A percentile compares a stretch with the other conserved stretches of the same genome.
Evolutionary conservation across 768 basidiomycete genomes (phyloP).

Genomic region (Russula emetica): DNA sequence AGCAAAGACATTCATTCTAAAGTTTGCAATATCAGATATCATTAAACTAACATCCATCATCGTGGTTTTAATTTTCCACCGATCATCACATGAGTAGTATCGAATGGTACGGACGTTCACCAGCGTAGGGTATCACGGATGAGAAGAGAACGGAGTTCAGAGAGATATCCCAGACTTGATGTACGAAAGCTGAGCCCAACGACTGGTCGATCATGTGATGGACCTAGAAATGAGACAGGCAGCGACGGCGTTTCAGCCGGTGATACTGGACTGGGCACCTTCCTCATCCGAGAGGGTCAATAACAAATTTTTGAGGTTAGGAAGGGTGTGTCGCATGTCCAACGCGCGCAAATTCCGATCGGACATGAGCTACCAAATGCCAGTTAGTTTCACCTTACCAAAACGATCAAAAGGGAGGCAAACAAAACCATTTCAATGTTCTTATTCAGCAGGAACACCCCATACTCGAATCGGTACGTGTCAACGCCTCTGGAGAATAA

Average conservation of each 20-base stretch:
- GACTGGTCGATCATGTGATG: no score
- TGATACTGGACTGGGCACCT: conserved; percentile 37
- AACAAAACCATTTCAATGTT: conserved; percentile 84
- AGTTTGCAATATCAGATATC: neutral
- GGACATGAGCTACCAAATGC: conserved; percentile 67
- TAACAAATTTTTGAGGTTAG: conserved; percentile 91
- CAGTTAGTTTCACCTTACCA: conserved; percentile 8
- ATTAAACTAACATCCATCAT: conserved; percentile 4
- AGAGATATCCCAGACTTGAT: neutral
- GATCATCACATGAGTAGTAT: neutral
- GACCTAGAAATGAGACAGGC: neutral
- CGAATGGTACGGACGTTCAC: neutral
- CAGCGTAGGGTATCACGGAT: neutral
- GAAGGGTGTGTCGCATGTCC: conserved; percentile 93
- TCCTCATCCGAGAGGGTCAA: conserved; percentile 79
- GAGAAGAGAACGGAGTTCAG: neutral
- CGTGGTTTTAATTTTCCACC: neutral
- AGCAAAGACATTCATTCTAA: neutral
- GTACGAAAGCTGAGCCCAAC: neutral
- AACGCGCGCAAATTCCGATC: conserved; percentile 84
- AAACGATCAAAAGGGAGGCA: conserved; percentile 26
- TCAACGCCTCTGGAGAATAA: conserved; percentile 93
- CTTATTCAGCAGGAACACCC: conserved; percentile 94
- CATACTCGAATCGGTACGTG: conserved; percentile 96
- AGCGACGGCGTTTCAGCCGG: neutral